Percentiles rank a stretch among this genome's conserved stretches.
These are phyloP conservation scores for Sicyos edulis DNA, from an alignment of 306 rosid species.

Conservation along the genomic window DNA sequence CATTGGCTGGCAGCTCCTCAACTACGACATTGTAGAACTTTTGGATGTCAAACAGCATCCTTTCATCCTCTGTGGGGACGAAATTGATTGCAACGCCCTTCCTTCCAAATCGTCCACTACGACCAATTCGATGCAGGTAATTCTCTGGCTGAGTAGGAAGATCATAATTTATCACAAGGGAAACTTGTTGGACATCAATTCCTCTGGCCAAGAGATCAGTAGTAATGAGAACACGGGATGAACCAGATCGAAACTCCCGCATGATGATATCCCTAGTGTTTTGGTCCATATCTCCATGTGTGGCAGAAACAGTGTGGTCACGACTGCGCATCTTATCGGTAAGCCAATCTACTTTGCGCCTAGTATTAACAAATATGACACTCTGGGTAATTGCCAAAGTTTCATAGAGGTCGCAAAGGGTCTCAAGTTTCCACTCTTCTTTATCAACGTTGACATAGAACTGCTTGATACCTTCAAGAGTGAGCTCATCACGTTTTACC, in stretches of 20 bases:
- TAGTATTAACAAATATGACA: slow-evolving; percentile 59
- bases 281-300: slow-evolving; percentile 81
- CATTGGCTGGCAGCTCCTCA: too few relatives aligned
- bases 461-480: slow-evolving; percentile 61
- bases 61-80: slow-evolving; percentile 35
- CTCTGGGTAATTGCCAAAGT: slow-evolving; percentile 65
- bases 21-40: slow-evolving; percentile 57
- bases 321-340: slow-evolving; percentile 60
- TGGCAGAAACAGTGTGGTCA: slow-evolving; percentile 62
- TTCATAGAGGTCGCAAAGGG: slow-evolving; percentile 57
- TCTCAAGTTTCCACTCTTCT: slow-evolving; percentile 69
- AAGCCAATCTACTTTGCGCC: slow-evolving; percentile 68
- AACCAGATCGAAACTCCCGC: slow-evolving; percentile 74
- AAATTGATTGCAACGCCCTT: slow-evolving; percentile 53
- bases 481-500: slow-evolving; percentile 64
- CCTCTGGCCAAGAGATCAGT: slow-evolving; percentile 69
- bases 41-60: slow-evolving; percentile 58
- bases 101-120: slow-evolving; percentile 63
- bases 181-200: slow-evolving; percentile 66
- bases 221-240: slow-evolving; percentile 63
- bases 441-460: slow-evolving; percentile 53
- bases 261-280: slow-evolving; percentile 67
- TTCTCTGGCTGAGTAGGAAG: slow-evolving; percentile 72
- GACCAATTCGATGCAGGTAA: slow-evolving; percentile 65
- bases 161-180: slow-evolving; percentile 58